Conservation (phyloP, 2,329 filamentous ascomycete species). For the Fusarium virguliforme region DNA sequence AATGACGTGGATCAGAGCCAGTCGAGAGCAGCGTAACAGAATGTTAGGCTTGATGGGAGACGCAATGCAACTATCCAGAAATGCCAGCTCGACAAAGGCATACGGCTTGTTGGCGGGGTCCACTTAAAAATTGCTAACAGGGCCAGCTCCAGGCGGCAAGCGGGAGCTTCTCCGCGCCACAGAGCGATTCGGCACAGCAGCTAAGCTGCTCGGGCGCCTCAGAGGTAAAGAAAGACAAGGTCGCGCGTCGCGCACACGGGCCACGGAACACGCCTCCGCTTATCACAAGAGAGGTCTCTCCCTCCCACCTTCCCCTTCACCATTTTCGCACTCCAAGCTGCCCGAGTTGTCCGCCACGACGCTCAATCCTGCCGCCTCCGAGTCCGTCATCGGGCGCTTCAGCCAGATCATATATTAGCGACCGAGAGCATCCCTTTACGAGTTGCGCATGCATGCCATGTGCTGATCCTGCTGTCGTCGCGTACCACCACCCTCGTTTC, state of each 20-base stretch:
- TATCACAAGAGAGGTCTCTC: slow-evolving; percentile 45
- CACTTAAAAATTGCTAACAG: slow-evolving; percentile 6
- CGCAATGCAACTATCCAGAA: slow-evolving; percentile 35
- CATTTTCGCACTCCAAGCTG: slow-evolving; percentile 20
- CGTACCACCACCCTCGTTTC: slow-evolving; percentile 39
- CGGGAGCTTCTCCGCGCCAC: slow-evolving; percentile 23
- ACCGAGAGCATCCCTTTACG: slow-evolving; percentile 16
- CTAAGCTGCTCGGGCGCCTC: slow-evolving; percentile 23
- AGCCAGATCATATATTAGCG: slow-evolving; percentile 13
- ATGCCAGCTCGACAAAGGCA: slow-evolving; percentile 30
- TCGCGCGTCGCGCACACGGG: slow-evolving; percentile 47
- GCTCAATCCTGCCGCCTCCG: slow-evolving; percentile 22
- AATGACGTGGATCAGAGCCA: slow-evolving; percentile 28
- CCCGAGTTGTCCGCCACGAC: slow-evolving; percentile 25
- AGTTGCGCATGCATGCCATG: slow-evolving; percentile 45
- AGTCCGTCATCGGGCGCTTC: slow-evolving; percentile 23
- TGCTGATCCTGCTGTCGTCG: slow-evolving; percentile 42
- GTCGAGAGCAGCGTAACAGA: background rate
- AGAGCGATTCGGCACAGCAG: background rate
- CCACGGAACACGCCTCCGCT: slow-evolving; percentile 46
- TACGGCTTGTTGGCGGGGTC: slow-evolving; percentile 33
- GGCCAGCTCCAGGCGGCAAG: slow-evolving; percentile 1
- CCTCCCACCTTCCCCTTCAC: slow-evolving; percentile 36
- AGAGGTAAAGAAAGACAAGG: slow-evolving; percentile 26
- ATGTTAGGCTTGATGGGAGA: background rate